A percentile compares a stretch with the other conserved stretches of the same genome.
Conservation (phyloP, 129 eudicot species). For the Artemisia argyi region DNA sequence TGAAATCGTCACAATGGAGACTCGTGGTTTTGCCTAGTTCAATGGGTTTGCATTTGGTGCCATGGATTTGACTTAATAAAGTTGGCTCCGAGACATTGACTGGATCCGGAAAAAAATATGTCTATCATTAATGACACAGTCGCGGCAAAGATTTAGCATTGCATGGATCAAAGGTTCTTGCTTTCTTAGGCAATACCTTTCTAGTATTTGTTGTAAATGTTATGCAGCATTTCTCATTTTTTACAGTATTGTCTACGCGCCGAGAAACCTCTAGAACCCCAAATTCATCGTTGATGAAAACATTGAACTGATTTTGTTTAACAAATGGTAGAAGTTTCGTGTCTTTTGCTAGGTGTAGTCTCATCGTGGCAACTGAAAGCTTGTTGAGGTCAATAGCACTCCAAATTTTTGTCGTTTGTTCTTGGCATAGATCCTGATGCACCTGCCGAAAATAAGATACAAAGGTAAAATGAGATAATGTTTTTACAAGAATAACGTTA, state of each 20-base stretch:
- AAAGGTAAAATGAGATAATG: background rate
- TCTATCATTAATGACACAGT: constrained; percentile 21
- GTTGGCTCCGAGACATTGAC: too few species aligned
- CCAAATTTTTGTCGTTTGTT: constrained; percentile 38
- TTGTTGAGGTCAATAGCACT: constrained; percentile 37
- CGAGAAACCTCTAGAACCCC: background rate
- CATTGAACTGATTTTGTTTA: constrained; percentile 22
- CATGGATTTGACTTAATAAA: too few species aligned
- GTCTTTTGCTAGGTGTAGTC: constrained; percentile 29
- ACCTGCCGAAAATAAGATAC: constrained; percentile 31
- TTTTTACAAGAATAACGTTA: too few species aligned
- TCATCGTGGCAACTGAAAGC: constrained; percentile 21
- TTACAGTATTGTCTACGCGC: background rate
- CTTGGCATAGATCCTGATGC: constrained; percentile 36
- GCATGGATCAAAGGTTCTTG: constrained; percentile 20
- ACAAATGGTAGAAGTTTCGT: constrained; percentile 7
- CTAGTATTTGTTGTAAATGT: background rate
- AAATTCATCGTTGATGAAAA: background rate
- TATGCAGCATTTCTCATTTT: background rate
- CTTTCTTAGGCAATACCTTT: constrained; percentile 1
- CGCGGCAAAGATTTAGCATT: constrained; percentile 29
- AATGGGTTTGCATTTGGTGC: too few species aligned
- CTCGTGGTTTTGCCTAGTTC: too few species aligned
- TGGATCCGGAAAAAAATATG: background rate
- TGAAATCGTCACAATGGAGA: too few species aligned